Evolutionary conservation across 2,329 filamentous ascomycete genomes (phyloP), one percentile per base, ranked within the genome.

Genomic region (Chrysoporthe deuterocubensis): DNA sequence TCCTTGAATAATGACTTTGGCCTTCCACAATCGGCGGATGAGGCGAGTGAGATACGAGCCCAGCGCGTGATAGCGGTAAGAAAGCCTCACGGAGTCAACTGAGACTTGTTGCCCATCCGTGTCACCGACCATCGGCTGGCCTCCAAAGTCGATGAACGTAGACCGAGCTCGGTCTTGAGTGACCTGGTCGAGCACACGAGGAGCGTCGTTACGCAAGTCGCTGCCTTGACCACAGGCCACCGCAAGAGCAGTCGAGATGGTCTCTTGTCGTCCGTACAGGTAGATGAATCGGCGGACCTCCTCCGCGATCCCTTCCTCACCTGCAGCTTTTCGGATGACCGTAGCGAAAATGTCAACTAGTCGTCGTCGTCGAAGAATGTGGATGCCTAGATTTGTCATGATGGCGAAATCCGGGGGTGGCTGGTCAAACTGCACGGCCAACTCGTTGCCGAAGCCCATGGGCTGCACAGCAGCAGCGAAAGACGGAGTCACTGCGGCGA

Each of bases 171-270:
- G 88, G 72, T 97, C 94, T 59, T 97, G 85, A 1, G 97, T 93
- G 46, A 93, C 88, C 14, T 94, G 92, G 74, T 98, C 96, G 44
- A 90, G 91, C 34, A 92, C 90, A 56, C 94, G 88, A 56, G 89
- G 87, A 67, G 93, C 92, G 0, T 91, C 91, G 26, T 92, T 87
- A 34, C 84, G 80, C 2, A 85, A 78, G 74, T 97, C 95, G 37
- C 91, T 90, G 11, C 94, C 95, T 76, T 98, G 94, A 4, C 95
- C 94, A 77, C 96, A 99, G 48, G 96, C 94, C 42, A 99, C 96
- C 13, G 96, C 96, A 63, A 99, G 82, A 37, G 96, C 94, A 52
- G 95, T 94, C 0, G 96, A 93, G 65, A 96, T 90, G 0, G 92
- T 96, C 78, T 99, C 96, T 3, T 91, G 90, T 13, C 94, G 89